A percentile compares a stretch with the other conserved stretches of the same genome.
These are phyloP conservation scores for Daldinia bambusicola DNA, from an alignment of 495 filamentous ascomycete genomes.

Conservation along the genomic window DNA sequence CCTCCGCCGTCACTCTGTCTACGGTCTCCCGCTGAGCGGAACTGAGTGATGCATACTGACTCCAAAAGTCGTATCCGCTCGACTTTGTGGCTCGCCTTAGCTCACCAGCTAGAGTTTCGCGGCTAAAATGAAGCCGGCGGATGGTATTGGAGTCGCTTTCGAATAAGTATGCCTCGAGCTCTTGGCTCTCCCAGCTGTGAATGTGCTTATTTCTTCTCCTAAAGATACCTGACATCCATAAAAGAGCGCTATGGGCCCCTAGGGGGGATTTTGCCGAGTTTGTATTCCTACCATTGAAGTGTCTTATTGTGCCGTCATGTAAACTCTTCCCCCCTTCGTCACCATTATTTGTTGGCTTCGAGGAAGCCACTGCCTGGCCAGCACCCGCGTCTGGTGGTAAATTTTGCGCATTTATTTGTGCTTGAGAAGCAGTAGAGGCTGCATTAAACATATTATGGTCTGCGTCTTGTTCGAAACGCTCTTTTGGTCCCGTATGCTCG, in stretches of 20 bases:
- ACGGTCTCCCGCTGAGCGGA: slow-evolving; percentile 9
- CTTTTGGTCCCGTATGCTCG: not conserved
- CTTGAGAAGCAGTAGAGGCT: not conserved
- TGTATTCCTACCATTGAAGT: not conserved
- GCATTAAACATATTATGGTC: not conserved
- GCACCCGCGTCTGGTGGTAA: not conserved
- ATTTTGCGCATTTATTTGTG: not conserved
- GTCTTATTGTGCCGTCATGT: not conserved
- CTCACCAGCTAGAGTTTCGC: not conserved
- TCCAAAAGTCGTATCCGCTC: slow-evolving; percentile 6
- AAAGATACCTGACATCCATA: slow-evolving; percentile 7
- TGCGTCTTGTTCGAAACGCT: not conserved
- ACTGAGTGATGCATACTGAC: slow-evolving; percentile 13
- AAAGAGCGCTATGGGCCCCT: not conserved
- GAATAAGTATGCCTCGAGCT: slow-evolving; percentile 30
- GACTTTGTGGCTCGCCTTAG: not conserved
- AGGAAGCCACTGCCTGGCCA: not conserved
- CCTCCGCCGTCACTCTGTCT: slow-evolving; percentile 5
- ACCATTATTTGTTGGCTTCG: not conserved
- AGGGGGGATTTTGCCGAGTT: not conserved
- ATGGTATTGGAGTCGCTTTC: slow-evolving; percentile 4
- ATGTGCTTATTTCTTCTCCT: not conserved
- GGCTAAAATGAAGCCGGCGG: slow-evolving; percentile 19
- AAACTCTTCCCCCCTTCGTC: not conserved
- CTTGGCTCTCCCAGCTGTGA: slow-evolving; percentile 2